Base-by-base conservation (phyloP, 768 basidiomycete genomes). In the Dentipellis sp. region DNA sequence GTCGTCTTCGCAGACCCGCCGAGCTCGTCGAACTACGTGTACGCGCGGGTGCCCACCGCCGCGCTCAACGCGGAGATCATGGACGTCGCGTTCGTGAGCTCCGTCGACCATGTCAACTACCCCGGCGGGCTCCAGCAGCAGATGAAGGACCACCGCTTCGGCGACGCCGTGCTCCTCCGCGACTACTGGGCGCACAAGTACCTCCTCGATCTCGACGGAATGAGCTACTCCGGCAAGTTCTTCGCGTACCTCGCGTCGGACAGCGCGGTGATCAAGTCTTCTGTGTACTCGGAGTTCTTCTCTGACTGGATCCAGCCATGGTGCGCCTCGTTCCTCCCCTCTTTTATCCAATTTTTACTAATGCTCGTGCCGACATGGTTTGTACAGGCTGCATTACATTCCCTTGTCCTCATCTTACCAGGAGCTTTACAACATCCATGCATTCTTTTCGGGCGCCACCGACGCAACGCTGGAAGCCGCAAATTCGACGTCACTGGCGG, bases 251-350 rank as follows among this genome's bases (percentile, higher is more conserved):
- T 93, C 63, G 86, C 85, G 45, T 93, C 88, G 53, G 92, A 95
- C 67, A 91, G 91, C 59, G 90, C 84, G 2, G 90, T 92, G 10
- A 70, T 98, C 58, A 97, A 98, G 71, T 78, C 88, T 17, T 94
- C 92, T 0, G 84, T 97, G 2, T 95, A 95, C 67, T 81, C 85
- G 38, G 95, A 97, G 67, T 97, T 82, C 71, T 94, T 85, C 71
- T 83, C 80, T 1, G 92, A 88, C 55, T 94, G 94, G 91, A 82
- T 94, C 40, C 84, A 94, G 64, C 94, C 94, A 21, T 97, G 94
- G 87, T 80, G 64, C 35, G 78, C 72, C 39, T 48, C 40, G 3
- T 29, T 3, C 7, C 16, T 29, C n/a, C 16, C 1, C 29, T 48
- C 29, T 34, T 34, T 10, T 50, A 14, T 45, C 40, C 23, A 19